phyloP scores from a whole-genome alignment of 352 stramenopile species.

The Globisporangium nunn region DNA sequence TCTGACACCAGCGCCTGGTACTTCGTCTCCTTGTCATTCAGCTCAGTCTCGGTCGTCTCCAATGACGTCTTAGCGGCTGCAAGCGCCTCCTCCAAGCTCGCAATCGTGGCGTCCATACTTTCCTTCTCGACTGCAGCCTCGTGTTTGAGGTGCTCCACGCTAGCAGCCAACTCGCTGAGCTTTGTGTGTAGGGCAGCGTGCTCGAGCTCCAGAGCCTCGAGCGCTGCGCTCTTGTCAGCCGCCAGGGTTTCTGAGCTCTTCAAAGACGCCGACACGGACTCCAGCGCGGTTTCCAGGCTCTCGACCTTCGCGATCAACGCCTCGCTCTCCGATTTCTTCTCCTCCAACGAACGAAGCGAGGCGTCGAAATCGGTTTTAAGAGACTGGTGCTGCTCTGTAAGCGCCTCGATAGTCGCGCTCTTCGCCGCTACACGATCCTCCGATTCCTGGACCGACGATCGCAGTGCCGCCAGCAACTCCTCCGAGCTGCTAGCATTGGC shows the following conservation, averaged over 20 bases:
- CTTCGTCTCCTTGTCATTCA: background rate
- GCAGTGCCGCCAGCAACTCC: background rate
- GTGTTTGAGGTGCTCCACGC: background rate
- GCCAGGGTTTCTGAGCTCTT: background rate
- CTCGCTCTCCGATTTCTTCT: background rate
- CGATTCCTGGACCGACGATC: background rate
- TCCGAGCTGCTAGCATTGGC: background rate
- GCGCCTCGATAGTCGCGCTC: background rate
- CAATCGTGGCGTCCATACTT: background rate
- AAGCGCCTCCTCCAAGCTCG: background rate
- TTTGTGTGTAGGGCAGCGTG: background rate
- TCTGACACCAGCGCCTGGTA: constrained; percentile 1
- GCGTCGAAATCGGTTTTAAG: background rate
- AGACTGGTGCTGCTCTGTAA: background rate
- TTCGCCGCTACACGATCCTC: background rate
- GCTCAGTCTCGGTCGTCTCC: background rate
- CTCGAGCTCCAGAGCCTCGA: background rate
- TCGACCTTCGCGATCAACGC: background rate
- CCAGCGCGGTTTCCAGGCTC: constrained; percentile 1
- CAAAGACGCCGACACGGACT: background rate
- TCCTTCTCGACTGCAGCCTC: background rate
- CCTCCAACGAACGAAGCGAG: background rate
- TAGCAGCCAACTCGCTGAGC: background rate
- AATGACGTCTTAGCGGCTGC: background rate
- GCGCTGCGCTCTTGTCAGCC: background rate